Base-by-base conservation (phyloP, 352 stramenopile genomes). In the Phytophthora macrochlamydospora region DNA sequence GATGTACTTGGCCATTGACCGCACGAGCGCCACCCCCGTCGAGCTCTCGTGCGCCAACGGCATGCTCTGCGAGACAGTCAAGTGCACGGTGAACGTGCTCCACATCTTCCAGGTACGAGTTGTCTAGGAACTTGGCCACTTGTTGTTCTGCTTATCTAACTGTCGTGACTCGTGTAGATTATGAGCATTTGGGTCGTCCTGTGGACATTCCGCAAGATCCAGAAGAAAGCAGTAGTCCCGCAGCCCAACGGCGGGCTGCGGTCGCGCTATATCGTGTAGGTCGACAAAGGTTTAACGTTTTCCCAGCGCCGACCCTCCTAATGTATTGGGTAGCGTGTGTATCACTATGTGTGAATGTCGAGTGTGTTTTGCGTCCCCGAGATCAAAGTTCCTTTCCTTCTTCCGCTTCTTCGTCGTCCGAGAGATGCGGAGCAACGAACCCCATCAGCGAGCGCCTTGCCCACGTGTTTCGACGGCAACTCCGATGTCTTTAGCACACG, bases 31-130 rank as follows among this genome's bases (percentile, higher is more conserved):
- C 13, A 74, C 66, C 7, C 65, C 69, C 1, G 37, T 71, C 3
- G 84, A 89, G 55, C 56, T 93, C n/a, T 76, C 72, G 1, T 93
- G 84, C 44, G 82, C 84, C 14, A 91, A 91, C 32, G 84, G 82
- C 31, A 43, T 77, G 5, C 35, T 73, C 48, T 93, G 84, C 55
- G 75, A 89, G 0, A 58, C 63, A 18, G 56, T 93, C 49, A 54
- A 71, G 32, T 65, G 69, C 56, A 65, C 52, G 14, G 57, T 89
- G 31, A 81, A 75, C 28, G 28, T 79, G 29, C 63, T 89, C n/a
- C 77, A 89, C 59, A 59, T 75, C 28, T 79, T 81, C 48, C 77
- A 86, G 76, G 74, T 82, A 69, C 50, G 2, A 6, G 49, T 33
- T 11, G n/a, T 24, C 14, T 11, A 33, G n/a, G 44, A 31, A 9